Conservation (phyloP, 306 rosid genomes). For the Malus domestica region ASM211411v1 NC_041800.1:26686233-26686732, state of each 20-base stretch:
- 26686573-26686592: conserved; percentile 63
- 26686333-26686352: conserved; percentile 98
- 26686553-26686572: conserved; percentile 64
- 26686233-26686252: conserved; percentile 54
- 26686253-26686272: conserved; percentile 43
- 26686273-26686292: conserved; percentile 73
- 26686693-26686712: conserved; percentile 85
- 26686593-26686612: conserved; percentile 82
- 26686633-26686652: conserved; percentile 55
- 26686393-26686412: conserved; percentile 99
- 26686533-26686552: conserved; percentile 81
- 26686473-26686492: conserved; percentile 56
- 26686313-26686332: conserved; percentile 95
- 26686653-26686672: conserved; percentile 54
- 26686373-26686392: conserved; percentile 93
- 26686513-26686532: conserved; percentile 90
- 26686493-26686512: conserved; percentile 65
- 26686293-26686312: conserved; percentile 87
- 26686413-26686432: conserved; percentile 90
- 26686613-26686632: conserved; percentile 72
- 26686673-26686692: conserved; percentile 69
- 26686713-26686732: conserved; percentile 85
- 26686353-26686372: conserved; percentile 91
- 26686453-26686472: conserved; percentile 71
- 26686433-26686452: conserved; percentile 56